Percentiles rank a stretch among this genome's conserved stretches.
These are phyloP conservation scores for Rhizomucor pusillus DNA, from an alignment of 371 early-diverging fungal species.

Conservation along the genomic window DNA sequence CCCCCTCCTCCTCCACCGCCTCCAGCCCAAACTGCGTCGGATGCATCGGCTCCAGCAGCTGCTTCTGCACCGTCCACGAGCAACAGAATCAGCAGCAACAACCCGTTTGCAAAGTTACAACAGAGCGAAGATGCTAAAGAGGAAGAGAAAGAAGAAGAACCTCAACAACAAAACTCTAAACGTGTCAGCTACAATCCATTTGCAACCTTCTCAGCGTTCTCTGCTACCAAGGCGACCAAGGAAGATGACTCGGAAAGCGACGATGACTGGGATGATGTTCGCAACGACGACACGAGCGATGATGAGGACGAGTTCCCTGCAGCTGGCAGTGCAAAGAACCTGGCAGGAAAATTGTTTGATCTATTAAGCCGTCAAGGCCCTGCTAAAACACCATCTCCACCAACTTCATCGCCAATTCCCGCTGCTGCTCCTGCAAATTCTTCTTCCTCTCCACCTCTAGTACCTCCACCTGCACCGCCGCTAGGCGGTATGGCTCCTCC, in stretches of 20 bases:
- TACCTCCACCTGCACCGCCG: slow-evolving; percentile 25
- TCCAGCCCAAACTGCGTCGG: slow-evolving; percentile 6
- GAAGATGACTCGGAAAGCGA: slow-evolving; percentile 35
- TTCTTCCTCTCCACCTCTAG: slow-evolving; percentile 1
- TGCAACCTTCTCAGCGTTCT: slow-evolving; percentile 46
- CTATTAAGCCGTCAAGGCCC: slow-evolving; percentile 36
- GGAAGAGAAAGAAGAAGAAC: slow-evolving; percentile 8
- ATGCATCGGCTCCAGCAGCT: slow-evolving; percentile 1
- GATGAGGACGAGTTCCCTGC: slow-evolving; percentile 50
- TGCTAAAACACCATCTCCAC: slow-evolving; percentile 12
- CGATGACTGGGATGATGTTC: slow-evolving; percentile 40
- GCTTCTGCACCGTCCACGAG: not conserved
- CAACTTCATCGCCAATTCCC: slow-evolving; percentile 22
- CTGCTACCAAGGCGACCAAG: slow-evolving; percentile 34
- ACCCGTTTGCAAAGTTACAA: slow-evolving; percentile 49
- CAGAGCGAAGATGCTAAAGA: slow-evolving; percentile 11
- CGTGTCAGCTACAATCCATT: slow-evolving; percentile 55
- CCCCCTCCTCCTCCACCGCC: not conserved
- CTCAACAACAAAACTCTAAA: slow-evolving; percentile 17
- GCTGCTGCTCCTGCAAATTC: slow-evolving; percentile 3
- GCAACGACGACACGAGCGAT: slow-evolving; percentile 35
- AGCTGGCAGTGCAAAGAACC: slow-evolving; percentile 49
- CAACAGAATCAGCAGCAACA: slow-evolving; percentile 31
- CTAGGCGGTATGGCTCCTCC: slow-evolving; percentile 10
- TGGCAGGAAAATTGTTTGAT: slow-evolving; percentile 43